Base-by-base conservation (phyloP, 805 yeast species). In the Metschnikowia bowlesiae region DNA sequence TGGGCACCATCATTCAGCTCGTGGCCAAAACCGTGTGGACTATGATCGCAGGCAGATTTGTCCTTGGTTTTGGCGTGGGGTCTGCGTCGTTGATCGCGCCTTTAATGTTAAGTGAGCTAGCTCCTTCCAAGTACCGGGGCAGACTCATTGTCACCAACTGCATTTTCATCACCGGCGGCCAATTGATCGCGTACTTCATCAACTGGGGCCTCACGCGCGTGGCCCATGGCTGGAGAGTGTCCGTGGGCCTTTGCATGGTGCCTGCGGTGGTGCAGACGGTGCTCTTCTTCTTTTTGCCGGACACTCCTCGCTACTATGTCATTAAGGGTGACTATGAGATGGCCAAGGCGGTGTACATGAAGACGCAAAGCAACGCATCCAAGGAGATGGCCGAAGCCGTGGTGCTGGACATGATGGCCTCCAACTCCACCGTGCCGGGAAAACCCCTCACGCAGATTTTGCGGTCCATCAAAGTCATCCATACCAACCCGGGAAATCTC, bases 11-110 rank as follows among this genome's bases (percentile, higher is more conserved):
- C 40, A 72, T 91, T 52, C 99, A 92, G 71, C 81, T 94, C 51
- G 87, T 85, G 31, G 82, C 97, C 8, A 80, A 81, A 48, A 74
- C 84, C 4, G 84, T 89, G 52, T 89, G 97, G 95, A 83, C 86
- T 41, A 92, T 92, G 98, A 84, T 89, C 55, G 83, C 73, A 11
- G 99, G 98, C 40, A 80, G 98, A 65, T 85, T 94, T 57, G 75
- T 92, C 44, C 87, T 94, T 85, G 99, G 99, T 14, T 87, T 88
- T 68, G 98, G 97, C 60, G 97, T 92, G 29, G 99, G 99, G 58
- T 79, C 88, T 49, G 98, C 97, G 1, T 90, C 97, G 2, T 74
- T 92, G 48, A 85, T 89, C 49, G 89, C 98, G n/a, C 99, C 99
- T 1, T 75, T 92, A 50, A 91, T 90, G 76, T 87, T 92, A 54